Percentiles rank a stretch among this genome's conserved stretches.
Conservation (phyloP, 2,329 filamentous ascomycete genomes). For the Epichloe elymi region DNA sequence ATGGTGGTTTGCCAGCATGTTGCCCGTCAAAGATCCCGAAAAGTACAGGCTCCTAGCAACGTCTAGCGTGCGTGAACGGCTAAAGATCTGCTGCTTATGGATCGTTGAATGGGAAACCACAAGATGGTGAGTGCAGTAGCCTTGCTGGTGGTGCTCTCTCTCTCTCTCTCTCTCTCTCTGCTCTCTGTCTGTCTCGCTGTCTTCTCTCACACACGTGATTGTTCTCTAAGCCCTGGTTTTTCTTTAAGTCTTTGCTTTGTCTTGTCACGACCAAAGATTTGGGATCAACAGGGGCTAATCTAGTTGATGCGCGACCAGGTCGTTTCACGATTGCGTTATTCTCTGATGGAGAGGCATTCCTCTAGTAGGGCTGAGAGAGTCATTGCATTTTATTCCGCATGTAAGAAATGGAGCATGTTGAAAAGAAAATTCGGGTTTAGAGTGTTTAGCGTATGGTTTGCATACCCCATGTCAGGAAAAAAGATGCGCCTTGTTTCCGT, state of each 20-base stretch:
- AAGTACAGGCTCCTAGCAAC: conserved; percentile 66
- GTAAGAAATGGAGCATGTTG: not conserved
- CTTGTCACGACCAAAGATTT: not conserved
- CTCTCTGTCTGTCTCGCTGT: not conserved
- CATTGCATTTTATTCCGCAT: not conserved
- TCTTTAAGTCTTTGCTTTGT: not conserved
- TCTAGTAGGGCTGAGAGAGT: not conserved
- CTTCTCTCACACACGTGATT: not conserved
- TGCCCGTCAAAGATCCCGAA: conserved; percentile 64
- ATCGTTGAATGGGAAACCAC: conserved; percentile 57
- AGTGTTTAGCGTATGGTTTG: not conserved
- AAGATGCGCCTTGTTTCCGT: not conserved
- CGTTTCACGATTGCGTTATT: conserved; percentile 18
- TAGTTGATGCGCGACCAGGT: conserved; percentile 17
- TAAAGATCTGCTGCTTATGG: conserved; percentile 77
- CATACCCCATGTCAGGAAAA: not conserved
- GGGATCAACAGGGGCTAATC: conserved; percentile 10
- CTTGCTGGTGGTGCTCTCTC: not conserved
- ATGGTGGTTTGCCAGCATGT: conserved; percentile 79
- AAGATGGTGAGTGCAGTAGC: conserved; percentile 48
- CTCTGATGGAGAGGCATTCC: conserved; percentile 14
- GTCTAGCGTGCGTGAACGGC: conserved; percentile 61
- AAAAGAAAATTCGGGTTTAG: not conserved
- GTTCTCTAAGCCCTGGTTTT: not conserved
- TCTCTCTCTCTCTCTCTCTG: too few species aligned